Base-by-base conservation (phyloP, 768 basidiomycete genomes). In the Tylopilus balloui region DNA sequence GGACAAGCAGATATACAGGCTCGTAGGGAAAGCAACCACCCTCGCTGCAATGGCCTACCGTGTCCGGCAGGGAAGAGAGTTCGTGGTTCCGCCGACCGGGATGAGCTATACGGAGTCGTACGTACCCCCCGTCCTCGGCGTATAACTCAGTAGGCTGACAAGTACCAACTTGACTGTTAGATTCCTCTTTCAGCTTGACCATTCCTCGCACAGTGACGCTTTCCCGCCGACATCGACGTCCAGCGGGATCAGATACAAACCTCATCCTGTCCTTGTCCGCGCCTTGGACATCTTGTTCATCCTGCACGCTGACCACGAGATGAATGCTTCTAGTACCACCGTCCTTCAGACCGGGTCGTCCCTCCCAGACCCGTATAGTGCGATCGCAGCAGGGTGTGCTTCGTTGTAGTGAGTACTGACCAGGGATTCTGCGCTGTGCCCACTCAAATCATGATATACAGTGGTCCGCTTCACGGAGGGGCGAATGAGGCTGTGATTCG, bases 21-120 rank as follows among this genome's bases (percentile, higher is more conserved):
- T 93, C 6, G 87, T 92, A 45, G 92, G 92, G 36, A 94, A 93
- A 63, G 84, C 87, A 9, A 91, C 87, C 6, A 92, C 90, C 0
- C 73, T 94, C 34, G 92, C 92, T 52, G 90, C 92, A 79, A 93
- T 94, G 91, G 92, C 92, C 0, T 95, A 93, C 66, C 89, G 92
- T 25, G 79, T 94, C 28, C 85, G 92, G 34, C 90, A 92, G 71
- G 92, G 92, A 29, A 78, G 92, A 50, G 82, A 88, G 42, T 94
- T 95, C 60, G 89, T 93, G 15, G 78, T 76, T 0, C 90, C 92
- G 4, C 91, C 90, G 6, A 80, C 82, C 1, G 88, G 87, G 0
- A 74, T 92, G 44, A 86, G 83, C 60, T 93, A 93, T 57, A 81
- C 91, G 4, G 90, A 83, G 66, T 86, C 87, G 87, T 88, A 60